Evolutionary conservation across 2,329 filamentous ascomycete genomes (phyloP).

Genomic region (Aspergillus alliaceus): DNA sequence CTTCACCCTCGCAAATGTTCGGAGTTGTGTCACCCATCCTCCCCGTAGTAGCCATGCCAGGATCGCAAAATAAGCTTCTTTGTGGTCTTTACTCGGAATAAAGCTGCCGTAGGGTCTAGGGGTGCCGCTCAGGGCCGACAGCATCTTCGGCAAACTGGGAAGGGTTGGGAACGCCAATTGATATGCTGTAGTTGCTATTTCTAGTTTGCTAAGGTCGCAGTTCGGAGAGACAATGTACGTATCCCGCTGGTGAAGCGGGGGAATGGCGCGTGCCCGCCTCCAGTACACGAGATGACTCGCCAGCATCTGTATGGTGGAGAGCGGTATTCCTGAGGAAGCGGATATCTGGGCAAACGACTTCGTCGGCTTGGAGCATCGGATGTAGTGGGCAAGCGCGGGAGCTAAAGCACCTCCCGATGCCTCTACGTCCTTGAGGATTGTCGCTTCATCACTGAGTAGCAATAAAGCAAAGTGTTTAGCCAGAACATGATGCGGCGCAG

Average conservation of each 20-base stretch:
- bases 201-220: constrained; percentile 72
- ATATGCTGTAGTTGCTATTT: constrained; percentile 70
- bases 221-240: constrained; percentile 91
- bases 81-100: constrained; percentile 84
- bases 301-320: constrained; percentile 80
- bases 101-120: constrained; percentile 81
- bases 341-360: constrained; percentile 74
- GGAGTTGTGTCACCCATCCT: constrained; percentile 90
- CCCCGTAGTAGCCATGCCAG: constrained; percentile 90
- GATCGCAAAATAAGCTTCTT: constrained; percentile 84
- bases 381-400: constrained; percentile 72
- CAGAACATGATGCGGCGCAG: constrained; percentile 55
- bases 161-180: constrained; percentile 77
- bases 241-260: constrained; percentile 84
- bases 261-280: constrained; percentile 87
- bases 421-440: constrained; percentile 69
- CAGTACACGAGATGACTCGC: constrained; percentile 94
- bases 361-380: constrained; percentile 59
- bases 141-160: constrained; percentile 79
- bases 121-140: constrained; percentile 76
- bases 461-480: constrained; percentile 86
- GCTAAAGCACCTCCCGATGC: constrained; percentile 74
- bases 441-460: constrained; percentile 78
- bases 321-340: constrained; percentile 60
- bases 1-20: constrained; percentile 86